Evolutionary conservation across 352 stramenopile species (phyloP).

Genomic region (Phytopythium litorale): DNA sequence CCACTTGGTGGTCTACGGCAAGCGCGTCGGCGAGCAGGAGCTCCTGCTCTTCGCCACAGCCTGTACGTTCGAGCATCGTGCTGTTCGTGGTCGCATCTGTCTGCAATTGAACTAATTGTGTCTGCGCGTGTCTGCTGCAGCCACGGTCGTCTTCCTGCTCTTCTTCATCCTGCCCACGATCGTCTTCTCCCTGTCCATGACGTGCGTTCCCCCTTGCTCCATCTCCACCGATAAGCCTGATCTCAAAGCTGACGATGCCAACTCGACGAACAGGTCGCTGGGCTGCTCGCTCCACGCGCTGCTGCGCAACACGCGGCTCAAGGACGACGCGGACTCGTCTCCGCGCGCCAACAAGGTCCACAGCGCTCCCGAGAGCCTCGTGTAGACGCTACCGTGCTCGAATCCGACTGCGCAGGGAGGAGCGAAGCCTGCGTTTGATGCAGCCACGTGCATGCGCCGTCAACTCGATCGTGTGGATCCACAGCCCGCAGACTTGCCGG

Average conservation of each 20-base stretch:
- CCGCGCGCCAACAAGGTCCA: slow-evolving; percentile 11
- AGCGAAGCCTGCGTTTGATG: background rate
- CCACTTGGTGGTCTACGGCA: slow-evolving; percentile 50
- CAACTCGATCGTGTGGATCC: background rate
- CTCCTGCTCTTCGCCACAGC: slow-evolving; percentile 57
- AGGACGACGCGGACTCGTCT: slow-evolving; percentile 47
- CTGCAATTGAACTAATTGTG: background rate
- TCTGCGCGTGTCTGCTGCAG: slow-evolving; percentile 13
- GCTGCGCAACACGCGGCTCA: slow-evolving; percentile 63
- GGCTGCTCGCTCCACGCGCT: slow-evolving; percentile 46
- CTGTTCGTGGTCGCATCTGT: background rate
- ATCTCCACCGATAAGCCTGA: background rate
- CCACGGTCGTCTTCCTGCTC: slow-evolving; percentile 64
- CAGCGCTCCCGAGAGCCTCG: slow-evolving; percentile 31
- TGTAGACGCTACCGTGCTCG: slow-evolving; percentile 16
- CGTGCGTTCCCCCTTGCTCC: slow-evolving; percentile 23
- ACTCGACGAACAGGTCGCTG: slow-evolving; percentile 23
- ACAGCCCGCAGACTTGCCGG: background rate
- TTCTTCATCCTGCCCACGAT: slow-evolving; percentile 73
- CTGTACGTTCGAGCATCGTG: slow-evolving; percentile 25
- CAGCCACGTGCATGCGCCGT: background rate
- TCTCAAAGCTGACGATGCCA: slow-evolving; percentile 1
- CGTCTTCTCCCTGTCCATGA: slow-evolving; percentile 61
- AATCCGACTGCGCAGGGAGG: background rate
- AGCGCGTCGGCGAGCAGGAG: slow-evolving; percentile 57